Base-by-base conservation (phyloP, 2,329 filamentous ascomycete genomes). In the Metarhizium sp. region DNA sequence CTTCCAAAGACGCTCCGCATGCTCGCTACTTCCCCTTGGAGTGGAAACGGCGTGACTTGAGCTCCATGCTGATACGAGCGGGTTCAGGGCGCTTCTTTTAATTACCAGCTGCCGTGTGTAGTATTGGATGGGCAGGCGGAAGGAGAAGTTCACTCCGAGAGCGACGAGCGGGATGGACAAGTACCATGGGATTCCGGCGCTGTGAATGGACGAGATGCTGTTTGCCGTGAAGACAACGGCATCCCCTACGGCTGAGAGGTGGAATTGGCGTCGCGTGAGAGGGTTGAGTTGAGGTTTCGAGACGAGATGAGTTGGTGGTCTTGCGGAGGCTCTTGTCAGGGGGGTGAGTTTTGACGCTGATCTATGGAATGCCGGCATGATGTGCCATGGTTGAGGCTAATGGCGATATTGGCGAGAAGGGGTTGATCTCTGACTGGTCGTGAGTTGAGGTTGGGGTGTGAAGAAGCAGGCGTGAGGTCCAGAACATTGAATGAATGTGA, bases 151-250 rank as follows among this genome's bases (percentile, higher is more conserved):
- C 62, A 81, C 66, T 49, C 68, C 64, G 2, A 81, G 58, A 6
- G 78, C 77, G 14, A 78, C 67, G n/a, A 78, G 68, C 4, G 80
- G 79, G 50, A 84, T 78, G 32, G 74, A 71, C 36, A 81, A 59
- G 60, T 71, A 81, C 80, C 80, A 84, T 1, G 79, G 78, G 1
- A 77, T 63, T 42, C 74, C 72, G 29, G 71, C 69, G 50, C 62
- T 55, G 62, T 84, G 79, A 10, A 77, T 53, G 49, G 67, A 67
- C 40, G 72, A 63, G 51, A 83, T 71, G 57, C 71, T 62, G 52
- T 74, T 65, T 36, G 78, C 73, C 3, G 76, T 69, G 51, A 65
- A 60, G 30, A 73, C 62, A 53, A 78, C 64, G 43, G 62, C 62
- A n/a, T 69, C 65, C 8, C 62, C 64, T 20, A 71, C 57, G 34